A percentile compares a stretch with the other conserved stretches of the same genome.
These are phyloP conservation scores for Ananas comosus DNA, from an alignment of 176 grass and related monocot species.

Conservation along the genomic window DNA sequence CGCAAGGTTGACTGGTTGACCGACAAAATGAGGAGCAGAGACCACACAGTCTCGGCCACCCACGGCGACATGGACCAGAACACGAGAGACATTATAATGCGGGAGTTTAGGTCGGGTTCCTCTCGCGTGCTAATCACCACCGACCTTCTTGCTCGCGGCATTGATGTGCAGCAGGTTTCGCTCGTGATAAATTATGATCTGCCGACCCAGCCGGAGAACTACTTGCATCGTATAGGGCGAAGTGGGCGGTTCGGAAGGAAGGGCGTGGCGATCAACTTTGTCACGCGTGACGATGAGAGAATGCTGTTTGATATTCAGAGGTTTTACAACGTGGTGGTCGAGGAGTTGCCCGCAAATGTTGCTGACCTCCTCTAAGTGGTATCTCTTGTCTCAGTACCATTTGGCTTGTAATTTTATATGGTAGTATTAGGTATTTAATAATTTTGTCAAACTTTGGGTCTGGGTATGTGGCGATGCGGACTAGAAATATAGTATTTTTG, in stretches of 20 bases:
- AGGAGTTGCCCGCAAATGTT: not conserved
- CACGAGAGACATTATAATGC: not conserved
- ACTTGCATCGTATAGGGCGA: not conserved
- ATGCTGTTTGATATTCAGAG: not conserved
- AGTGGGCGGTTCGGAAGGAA: conserved; percentile 1
- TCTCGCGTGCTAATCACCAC: not conserved
- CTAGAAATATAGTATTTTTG: not conserved
- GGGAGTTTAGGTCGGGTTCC: not conserved
- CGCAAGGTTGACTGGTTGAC: conserved; percentile 1
- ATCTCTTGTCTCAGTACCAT: not conserved
- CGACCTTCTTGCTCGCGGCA: not conserved
- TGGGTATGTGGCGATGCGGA: no score
- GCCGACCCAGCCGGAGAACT: conserved; percentile 1
- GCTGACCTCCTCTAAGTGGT: not conserved
- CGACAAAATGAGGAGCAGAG: not conserved
- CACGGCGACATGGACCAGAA: not conserved
- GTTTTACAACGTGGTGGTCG: not conserved
- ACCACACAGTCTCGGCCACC: not conserved
- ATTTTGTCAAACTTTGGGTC: not conserved
- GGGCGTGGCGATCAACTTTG: not conserved
- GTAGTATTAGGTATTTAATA: conserved; percentile 1
- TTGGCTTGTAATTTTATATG: not conserved
- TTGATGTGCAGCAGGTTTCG: not conserved
- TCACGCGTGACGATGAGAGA: not conserved
- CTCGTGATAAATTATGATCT: conserved; percentile 1